Percentiles rank a stretch among this genome's conserved stretches.
Conservation (phyloP, 306 rosid species). For the Elaeagnus macrophylla region DNA sequence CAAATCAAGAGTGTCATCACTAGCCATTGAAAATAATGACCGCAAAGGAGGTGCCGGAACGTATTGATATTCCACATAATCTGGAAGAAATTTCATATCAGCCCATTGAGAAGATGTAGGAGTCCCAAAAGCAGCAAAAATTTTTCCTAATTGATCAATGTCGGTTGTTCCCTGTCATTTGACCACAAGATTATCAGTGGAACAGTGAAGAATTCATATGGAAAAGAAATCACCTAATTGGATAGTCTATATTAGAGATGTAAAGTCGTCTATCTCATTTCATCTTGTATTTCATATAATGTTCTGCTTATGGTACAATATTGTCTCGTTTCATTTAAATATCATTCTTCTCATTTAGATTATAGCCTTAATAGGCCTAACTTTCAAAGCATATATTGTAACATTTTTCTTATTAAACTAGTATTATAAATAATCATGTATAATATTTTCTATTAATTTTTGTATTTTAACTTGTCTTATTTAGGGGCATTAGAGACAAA, state of each 20-base stretch:
- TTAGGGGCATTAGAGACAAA: too few relatives aligned
- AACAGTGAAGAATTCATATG: constrained; percentile 11
- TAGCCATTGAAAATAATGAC: constrained; percentile 75
- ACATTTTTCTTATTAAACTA: too few relatives aligned
- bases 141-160: constrained; percentile 92
- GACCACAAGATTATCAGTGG: background rate
- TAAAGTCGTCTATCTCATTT: background rate
- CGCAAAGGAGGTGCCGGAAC: constrained; percentile 82
- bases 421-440: too few relatives aligned
- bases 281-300: background rate
- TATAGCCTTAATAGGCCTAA: too few relatives aligned
- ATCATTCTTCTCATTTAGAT: too few relatives aligned
- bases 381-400: too few relatives aligned
- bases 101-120: constrained; percentile 93
- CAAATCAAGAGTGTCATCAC: constrained; percentile 84
- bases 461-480: too few relatives aligned
- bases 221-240: background rate
- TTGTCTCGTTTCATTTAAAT: too few relatives aligned
- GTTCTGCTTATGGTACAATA: too few relatives aligned
- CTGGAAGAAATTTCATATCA: constrained; percentile 79
- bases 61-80: constrained; percentile 89
- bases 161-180: constrained; percentile 78
- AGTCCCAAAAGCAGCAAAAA: constrained; percentile 90
- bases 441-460: too few relatives aligned
- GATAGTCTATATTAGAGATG: background rate